Evolutionary conservation across 163 green algal species (phyloP).

Genomic region (Chloroidium sp.): DNA sequence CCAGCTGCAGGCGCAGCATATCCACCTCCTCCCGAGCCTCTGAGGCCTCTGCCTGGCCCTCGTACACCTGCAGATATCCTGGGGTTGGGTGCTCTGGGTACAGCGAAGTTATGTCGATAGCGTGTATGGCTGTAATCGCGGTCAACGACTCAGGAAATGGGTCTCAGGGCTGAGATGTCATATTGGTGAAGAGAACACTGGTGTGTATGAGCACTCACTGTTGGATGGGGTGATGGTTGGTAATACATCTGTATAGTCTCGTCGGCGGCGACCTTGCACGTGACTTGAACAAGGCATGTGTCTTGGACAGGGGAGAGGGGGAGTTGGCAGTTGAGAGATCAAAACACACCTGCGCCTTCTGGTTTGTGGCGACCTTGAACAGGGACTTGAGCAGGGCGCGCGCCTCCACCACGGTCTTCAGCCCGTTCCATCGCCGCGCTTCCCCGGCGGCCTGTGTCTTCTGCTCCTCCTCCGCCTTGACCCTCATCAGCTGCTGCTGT

Average conservation of each 20-base stretch:
- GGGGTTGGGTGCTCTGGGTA: too few species aligned
- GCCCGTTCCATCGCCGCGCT: conserved; percentile 52
- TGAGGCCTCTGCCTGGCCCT: too few species aligned
- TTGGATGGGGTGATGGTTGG: neutral
- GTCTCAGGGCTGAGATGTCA: too few species aligned
- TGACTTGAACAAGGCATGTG: conserved; percentile 2
- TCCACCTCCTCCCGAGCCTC: too few species aligned
- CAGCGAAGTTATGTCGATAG: too few species aligned
- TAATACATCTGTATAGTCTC: neutral
- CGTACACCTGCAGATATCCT: too few species aligned
- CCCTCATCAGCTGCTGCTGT: conserved; percentile 23
- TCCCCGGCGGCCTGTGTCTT: conserved; percentile 44
- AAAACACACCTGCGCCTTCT: conserved; percentile 41
- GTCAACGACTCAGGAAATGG: too few species aligned
- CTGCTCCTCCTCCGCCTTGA: conserved; percentile 44
- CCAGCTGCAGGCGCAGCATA: too few species aligned
- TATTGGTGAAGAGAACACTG: too few species aligned
- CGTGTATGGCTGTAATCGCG: too few species aligned
- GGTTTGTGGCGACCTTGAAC: conserved; percentile 56
- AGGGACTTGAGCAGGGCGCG: conserved; percentile 60
- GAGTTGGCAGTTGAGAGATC: neutral
- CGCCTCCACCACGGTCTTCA: conserved; percentile 56
- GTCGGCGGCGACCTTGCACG: neutral
- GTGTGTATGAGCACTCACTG: neutral
- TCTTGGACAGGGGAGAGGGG: conserved; percentile 2